A percentile compares a stretch with the other conserved stretches of the same genome.
Conservation (phyloP, 352 stramenopile genomes). For the Phytopythium aichiense region DNA sequence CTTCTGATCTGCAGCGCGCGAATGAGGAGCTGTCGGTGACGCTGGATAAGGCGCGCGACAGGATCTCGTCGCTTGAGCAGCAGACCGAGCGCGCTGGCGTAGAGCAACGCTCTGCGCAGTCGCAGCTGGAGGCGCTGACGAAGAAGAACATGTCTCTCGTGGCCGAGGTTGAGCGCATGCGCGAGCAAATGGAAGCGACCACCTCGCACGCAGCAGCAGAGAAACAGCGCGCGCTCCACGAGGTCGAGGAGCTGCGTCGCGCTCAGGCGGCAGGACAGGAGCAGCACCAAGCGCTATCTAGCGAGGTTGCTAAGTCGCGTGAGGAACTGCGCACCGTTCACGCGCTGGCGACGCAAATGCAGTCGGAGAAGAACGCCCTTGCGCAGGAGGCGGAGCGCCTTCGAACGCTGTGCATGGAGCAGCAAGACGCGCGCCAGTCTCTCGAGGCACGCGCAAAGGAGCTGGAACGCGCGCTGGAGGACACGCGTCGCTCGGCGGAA, state of each 20-base stretch:
- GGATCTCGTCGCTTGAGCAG: slow-evolving; percentile 39
- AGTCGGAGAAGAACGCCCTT: slow-evolving; percentile 41
- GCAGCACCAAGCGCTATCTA: slow-evolving; percentile 1
- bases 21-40: slow-evolving; percentile 45
- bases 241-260: slow-evolving; percentile 5
- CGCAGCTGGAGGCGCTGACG: slow-evolving; percentile 53
- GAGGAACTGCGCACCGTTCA: slow-evolving; percentile 23
- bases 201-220: neutral
- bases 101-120: slow-evolving; percentile 33
- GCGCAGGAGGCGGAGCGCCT: slow-evolving; percentile 33
- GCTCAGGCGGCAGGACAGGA: neutral
- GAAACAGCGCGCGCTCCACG: slow-evolving; percentile 1
- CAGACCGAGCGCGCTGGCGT: slow-evolving; percentile 30
- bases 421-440: slow-evolving; percentile 34
- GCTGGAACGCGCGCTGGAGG: slow-evolving; percentile 50
- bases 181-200: slow-evolving; percentile 32
- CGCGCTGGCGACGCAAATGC: slow-evolving; percentile 21
- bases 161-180: slow-evolving; percentile 39
- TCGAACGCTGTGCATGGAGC: slow-evolving; percentile 6
- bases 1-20: slow-evolving; percentile 36
- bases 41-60: slow-evolving; percentile 35
- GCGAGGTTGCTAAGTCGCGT: slow-evolving; percentile 17
- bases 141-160: slow-evolving; percentile 60
- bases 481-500: slow-evolving; percentile 60
- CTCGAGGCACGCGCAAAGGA: slow-evolving; percentile 50